Evolutionary conservation across 345 rosid genomes (phyloP).

Genomic region (Sonneratia caseolaris): DNA sequence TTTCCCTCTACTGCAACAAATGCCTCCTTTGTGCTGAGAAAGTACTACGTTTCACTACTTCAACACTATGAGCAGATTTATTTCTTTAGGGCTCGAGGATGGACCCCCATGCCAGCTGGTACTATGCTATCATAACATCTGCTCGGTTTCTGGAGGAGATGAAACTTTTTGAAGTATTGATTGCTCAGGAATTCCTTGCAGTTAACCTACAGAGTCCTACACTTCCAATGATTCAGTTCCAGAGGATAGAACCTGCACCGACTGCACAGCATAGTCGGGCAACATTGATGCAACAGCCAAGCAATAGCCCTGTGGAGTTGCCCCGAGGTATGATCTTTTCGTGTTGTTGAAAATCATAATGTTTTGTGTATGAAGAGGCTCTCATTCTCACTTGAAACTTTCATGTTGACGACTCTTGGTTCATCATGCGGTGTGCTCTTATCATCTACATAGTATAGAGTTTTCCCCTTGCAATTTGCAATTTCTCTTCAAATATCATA

Average conservation of each 20-base stretch:
- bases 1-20: slow-evolving; percentile 97
- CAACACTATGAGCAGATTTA: slow-evolving; percentile 71
- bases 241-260: slow-evolving; percentile 23
- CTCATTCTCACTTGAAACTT: too few species aligned
- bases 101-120: slow-evolving; percentile 46
- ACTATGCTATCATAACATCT: background rate
- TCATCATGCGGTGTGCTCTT: too few species aligned
- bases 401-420: too few species aligned
- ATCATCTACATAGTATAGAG: too few species aligned
- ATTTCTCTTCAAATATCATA: background rate
- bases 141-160: background rate
- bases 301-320: slow-evolving; percentile 23
- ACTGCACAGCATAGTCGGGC: slow-evolving; percentile 38
- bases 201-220: slow-evolving; percentile 38
- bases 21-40: slow-evolving; percentile 90
- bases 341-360: too few species aligned
- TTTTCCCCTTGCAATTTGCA: background rate
- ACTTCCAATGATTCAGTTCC: slow-evolving; percentile 26
- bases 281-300: slow-evolving; percentile 35
- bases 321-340: slow-evolving; percentile 37
- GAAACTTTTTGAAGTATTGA: background rate
- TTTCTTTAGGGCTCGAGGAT: slow-evolving; percentile 47
- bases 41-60: slow-evolving; percentile 76
- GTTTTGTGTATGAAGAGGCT: too few species aligned
- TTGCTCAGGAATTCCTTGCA: slow-evolving; percentile 15